These are phyloP conservation scores for Nicotiana sylvestris DNA, from an alignment of 257 asterid genomes.

Conservation along the genomic window DNA sequence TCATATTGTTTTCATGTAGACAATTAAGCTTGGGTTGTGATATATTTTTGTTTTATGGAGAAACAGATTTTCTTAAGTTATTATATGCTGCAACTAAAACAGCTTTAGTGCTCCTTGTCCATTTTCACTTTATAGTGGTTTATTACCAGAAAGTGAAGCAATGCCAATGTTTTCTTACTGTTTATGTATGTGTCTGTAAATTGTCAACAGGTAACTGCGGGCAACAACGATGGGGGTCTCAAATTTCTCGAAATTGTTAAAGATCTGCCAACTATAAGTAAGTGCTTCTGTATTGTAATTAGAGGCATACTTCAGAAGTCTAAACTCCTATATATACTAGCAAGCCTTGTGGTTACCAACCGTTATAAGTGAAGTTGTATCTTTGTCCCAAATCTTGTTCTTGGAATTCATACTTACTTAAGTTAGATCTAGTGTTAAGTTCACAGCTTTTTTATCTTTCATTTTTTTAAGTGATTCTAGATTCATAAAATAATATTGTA, in stretches of 20 bases:
- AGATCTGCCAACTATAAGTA: constrained; percentile 42
- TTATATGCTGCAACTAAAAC: neutral
- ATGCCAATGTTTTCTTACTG: neutral
- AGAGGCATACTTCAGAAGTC: neutral
- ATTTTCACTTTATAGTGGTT: neutral
- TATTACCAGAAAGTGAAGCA: neutral
- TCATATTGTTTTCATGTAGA: neutral
- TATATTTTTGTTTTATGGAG: neutral
- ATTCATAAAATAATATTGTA: neutral
- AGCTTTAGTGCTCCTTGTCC: neutral
- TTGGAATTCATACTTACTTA: neutral
- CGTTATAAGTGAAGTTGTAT: neutral
- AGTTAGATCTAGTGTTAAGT: neutral
- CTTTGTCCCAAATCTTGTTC: neutral
- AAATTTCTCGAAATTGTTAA: constrained; percentile 36
- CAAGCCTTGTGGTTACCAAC: neutral
- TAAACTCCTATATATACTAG: neutral
- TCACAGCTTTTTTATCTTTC: neutral
- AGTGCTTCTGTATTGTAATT: constrained; percentile 12
- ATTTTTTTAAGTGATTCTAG: neutral
- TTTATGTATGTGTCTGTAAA: neutral
- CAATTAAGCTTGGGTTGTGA: neutral
- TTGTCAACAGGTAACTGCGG: constrained; percentile 28
- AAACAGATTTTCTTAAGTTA: neutral
- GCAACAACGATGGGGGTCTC: constrained; percentile 24